Evolutionary conservation across 768 basidiomycete genomes (phyloP).

Genomic region (Suillus weaverae): DNA sequence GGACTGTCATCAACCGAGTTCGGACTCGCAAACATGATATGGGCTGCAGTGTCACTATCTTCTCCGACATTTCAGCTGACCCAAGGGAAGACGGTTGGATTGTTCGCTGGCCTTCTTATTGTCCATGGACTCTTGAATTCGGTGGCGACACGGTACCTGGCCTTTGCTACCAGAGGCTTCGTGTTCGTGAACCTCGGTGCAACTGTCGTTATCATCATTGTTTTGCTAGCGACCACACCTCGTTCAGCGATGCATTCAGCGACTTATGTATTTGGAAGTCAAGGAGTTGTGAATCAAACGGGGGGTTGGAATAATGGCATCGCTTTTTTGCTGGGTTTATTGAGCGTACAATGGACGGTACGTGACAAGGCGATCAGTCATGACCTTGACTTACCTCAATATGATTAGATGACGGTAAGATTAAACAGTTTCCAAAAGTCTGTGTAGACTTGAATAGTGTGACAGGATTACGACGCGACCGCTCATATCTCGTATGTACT

Average conservation of each 20-base stretch:
- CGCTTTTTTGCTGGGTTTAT: slow-evolving; percentile 80
- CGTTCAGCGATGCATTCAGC: slow-evolving; percentile 80
- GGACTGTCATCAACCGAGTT: slow-evolving; percentile 87
- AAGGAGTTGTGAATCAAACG: slow-evolving; percentile 74
- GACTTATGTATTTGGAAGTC: slow-evolving; percentile 74
- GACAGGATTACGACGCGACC: slow-evolving; percentile 75
- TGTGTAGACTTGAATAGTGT: background rate
- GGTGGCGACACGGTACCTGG: slow-evolving; percentile 72
- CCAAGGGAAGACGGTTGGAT: slow-evolving; percentile 71
- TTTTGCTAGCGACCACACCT: slow-evolving; percentile 72
- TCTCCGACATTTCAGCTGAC: slow-evolving; percentile 6
- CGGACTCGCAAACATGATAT: slow-evolving; percentile 76
- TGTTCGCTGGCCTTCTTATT: slow-evolving; percentile 74
- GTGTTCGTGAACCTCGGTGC: slow-evolving; percentile 88
- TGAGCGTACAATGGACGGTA: slow-evolving; percentile 88
- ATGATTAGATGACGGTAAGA: slow-evolving; percentile 55
- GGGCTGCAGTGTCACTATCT: slow-evolving; percentile 56
- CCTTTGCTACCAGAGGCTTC: slow-evolving; percentile 70
- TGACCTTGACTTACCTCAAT: background rate
- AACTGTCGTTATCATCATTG: slow-evolving; percentile 82
- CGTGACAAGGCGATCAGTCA: slow-evolving; percentile 21
- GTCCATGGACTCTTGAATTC: slow-evolving; percentile 74
- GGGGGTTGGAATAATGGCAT: slow-evolving; percentile 80
- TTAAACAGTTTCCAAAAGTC: background rate
- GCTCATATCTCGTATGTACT: slow-evolving; percentile 74